These are phyloP conservation scores for Chaetomium globosum DNA, from an alignment of 2,329 filamentous ascomycete genomes.

Conservation along the genomic window DNA sequence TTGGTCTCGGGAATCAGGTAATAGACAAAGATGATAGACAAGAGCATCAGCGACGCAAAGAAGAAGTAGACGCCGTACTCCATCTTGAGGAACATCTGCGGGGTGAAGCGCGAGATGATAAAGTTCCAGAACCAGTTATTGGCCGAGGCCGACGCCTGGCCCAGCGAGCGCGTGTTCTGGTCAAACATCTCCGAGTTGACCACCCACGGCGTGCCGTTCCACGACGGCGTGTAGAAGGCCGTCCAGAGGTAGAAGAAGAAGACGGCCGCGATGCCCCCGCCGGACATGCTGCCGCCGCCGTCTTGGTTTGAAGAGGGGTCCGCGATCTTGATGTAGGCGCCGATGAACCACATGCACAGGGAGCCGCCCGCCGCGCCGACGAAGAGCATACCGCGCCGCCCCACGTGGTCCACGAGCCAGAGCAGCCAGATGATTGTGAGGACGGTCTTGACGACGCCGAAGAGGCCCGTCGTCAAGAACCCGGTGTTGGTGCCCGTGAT, in stretches of 20 bases:
- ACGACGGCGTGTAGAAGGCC: conserved; percentile 69
- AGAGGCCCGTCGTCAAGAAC: conserved; percentile 70
- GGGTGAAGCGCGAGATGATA: conserved; percentile 67
- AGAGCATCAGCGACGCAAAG: conserved; percentile 65
- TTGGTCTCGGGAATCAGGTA: conserved; percentile 69
- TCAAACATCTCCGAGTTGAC: conserved; percentile 76
- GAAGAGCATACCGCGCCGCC: conserved; percentile 62
- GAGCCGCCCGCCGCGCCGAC: conserved; percentile 62
- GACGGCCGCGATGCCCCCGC: conserved; percentile 60
- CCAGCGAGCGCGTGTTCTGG: conserved; percentile 67
- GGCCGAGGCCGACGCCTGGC: conserved; percentile 70
- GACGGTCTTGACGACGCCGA: conserved; percentile 73
- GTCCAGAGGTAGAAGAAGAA: conserved; percentile 78
- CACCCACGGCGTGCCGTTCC: conserved; percentile 77
- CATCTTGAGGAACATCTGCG: conserved; percentile 63
- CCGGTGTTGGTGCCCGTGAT: conserved; percentile 50
- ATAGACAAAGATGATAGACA: conserved; percentile 61
- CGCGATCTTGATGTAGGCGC: conserved; percentile 60
- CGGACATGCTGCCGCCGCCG: conserved; percentile 37
- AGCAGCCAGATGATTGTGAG: conserved; percentile 71
- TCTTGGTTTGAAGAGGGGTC: conserved; percentile 42
- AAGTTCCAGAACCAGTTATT: conserved; percentile 77
- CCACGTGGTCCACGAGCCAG: conserved; percentile 64
- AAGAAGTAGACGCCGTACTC: conserved; percentile 70
- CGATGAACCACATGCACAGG: conserved; percentile 66